Evolutionary conservation across 2,329 filamentous ascomycete genomes (phyloP), one percentile per base, ranked within the genome.

Genomic region (Xylariaceae sp.): DNA sequence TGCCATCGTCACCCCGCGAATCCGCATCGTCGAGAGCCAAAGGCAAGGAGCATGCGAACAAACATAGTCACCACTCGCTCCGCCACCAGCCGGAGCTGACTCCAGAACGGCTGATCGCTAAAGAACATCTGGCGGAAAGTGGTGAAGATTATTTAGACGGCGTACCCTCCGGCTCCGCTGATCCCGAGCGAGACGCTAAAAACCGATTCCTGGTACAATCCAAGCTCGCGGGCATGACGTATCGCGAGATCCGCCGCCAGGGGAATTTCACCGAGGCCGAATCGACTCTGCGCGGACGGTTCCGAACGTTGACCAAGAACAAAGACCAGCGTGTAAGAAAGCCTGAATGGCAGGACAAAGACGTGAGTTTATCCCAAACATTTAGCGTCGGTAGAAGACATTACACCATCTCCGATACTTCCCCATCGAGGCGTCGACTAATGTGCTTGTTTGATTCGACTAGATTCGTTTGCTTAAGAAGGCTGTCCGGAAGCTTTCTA

Each of bases 221-320:
- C 21, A 84, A 82, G 66, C 63, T 68, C 7, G 67, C 72, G 1
- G 85, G 85, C 2, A 72, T 81, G 71, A 82, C 84, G 0, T 90
- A 89, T 70, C 79, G 77, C 50, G 76, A 86, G 54, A 89, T 89
- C 62, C 78, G 78, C 36, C 61, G 65, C 6, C 63, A 71, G 16
- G 80, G 84, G 13, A 70, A 74, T 1, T 85, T 85, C 58, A 69
- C 66, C 0, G 84, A 88, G 62, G 83, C 85, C 1, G 86, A 89
- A 69, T 87, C 86, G 10, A 91, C 88, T 0, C 74, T 92, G 36
- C 78, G 88, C 13, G 88, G 88, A 0, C 78, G 86, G 0, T 83
- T 80, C 61, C 76, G 87, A 4, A 81, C 78, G 2, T 68, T 89
- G 62, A 88, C 81, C 7, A 89, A 88, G 71, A 70, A 71, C 12